Evolutionary conservation across 805 yeast species (phyloP).

Genomic region (Cyberlindnera xishuangbannaensis): DNA sequence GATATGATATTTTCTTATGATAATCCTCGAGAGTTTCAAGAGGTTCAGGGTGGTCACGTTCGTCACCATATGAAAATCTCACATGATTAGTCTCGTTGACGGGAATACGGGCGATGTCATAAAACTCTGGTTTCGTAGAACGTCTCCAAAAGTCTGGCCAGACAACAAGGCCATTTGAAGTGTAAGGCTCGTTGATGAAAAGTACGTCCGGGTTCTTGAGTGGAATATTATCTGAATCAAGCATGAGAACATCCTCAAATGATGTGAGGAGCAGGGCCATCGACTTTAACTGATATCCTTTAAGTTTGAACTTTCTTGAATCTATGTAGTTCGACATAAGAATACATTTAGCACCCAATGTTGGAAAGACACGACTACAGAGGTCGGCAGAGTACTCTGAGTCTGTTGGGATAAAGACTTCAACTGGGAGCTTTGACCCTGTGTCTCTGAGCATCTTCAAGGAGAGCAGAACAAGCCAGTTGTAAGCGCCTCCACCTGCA

Average conservation of each 20-base stretch:
- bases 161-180: conserved; percentile 38
- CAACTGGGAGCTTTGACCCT: conserved; percentile 72
- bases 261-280: conserved; percentile 71
- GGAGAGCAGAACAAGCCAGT: conserved; percentile 54
- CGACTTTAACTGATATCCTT: conserved; percentile 63
- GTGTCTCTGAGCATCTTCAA: conserved; percentile 50
- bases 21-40: conserved; percentile 25
- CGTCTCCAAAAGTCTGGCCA: conserved; percentile 76
- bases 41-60: conserved; percentile 26
- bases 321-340: conserved; percentile 39
- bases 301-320: conserved; percentile 37
- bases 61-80: conserved; percentile 28
- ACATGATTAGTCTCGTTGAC: conserved; percentile 28
- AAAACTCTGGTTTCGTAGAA: conserved; percentile 55
- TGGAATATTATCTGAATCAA: conserved; percentile 73
- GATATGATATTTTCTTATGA: conserved; percentile 39
- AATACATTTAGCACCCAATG: conserved; percentile 61
- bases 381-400: conserved; percentile 67
- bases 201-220: conserved; percentile 44
- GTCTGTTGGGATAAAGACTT: conserved; percentile 68
- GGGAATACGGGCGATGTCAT: conserved; percentile 46
- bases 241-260: conserved; percentile 65
- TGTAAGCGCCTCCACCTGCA: conserved; percentile 71
- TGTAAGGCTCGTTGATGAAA: conserved; percentile 29
- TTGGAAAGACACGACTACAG: conserved; percentile 62